These are phyloP conservation scores for Arthrinium phaeospermum DNA, from an alignment of 2,329 filamentous ascomycete genomes.

Conservation along the genomic window DNA sequence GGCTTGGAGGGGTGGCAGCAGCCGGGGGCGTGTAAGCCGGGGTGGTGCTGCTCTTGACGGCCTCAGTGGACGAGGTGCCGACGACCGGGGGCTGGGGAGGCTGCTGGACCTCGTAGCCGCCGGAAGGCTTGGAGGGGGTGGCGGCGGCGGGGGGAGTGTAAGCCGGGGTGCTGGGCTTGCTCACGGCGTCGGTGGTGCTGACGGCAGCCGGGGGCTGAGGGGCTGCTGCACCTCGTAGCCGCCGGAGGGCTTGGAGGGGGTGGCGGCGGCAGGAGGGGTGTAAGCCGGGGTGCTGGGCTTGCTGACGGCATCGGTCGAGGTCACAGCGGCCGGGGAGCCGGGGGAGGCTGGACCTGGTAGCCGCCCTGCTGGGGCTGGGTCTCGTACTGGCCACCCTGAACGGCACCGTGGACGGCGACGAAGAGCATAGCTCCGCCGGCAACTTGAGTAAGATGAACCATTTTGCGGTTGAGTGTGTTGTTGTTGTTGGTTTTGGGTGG, in stretches of 20 bases:
- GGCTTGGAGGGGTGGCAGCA: neutral
- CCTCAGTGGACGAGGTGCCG: neutral
- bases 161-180: neutral
- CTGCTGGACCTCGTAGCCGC: neutral
- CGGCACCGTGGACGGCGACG: constrained; percentile 30
- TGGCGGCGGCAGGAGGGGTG: neutral
- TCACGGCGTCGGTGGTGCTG: neutral
- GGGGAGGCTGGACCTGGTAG: constrained; percentile 8
- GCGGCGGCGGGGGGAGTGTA: neutral
- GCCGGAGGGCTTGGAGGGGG: too few relatives aligned
- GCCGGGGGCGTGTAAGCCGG: neutral
- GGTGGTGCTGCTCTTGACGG: neutral
- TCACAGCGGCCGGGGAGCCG: neutral
- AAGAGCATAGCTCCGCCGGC: constrained; percentile 38
- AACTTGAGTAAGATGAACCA: constrained; percentile 41
- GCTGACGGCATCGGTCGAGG: neutral
- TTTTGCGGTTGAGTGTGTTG: constrained; percentile 29
- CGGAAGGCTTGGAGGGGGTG: neutral
- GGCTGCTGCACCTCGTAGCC: constrained; percentile 4
- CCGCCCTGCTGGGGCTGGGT: neutral
- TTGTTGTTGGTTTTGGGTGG: neutral
- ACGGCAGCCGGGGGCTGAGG: neutral
- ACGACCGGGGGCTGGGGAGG: neutral
- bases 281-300: neutral
- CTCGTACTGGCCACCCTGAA: neutral